Conservation (phyloP, 805 yeast species). For the Ogataea paradorogensis region DNA sequence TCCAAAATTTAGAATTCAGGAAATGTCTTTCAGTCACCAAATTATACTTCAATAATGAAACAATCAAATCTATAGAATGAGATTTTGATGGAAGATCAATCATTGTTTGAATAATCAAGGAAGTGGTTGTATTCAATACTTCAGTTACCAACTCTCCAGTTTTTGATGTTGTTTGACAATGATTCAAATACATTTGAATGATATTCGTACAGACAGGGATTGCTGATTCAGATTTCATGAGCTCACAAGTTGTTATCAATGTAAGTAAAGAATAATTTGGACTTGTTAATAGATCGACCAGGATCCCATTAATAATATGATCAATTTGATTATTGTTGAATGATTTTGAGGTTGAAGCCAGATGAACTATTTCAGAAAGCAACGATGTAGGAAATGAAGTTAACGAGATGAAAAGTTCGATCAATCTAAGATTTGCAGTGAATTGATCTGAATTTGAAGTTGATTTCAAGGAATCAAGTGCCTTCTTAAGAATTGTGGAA, state of each 20-base stretch:
- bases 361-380: slow-evolving; percentile 10
- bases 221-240: slow-evolving; percentile 15
- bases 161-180: slow-evolving; percentile 7
- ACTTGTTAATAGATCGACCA: slow-evolving; percentile 15
- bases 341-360: slow-evolving; percentile 17
- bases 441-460: slow-evolving; percentile 16
- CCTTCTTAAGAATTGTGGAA: slow-evolving; percentile 5
- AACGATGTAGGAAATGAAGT: slow-evolving; percentile 18
- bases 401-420: slow-evolving; percentile 14
- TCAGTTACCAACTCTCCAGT: slow-evolving; percentile 15
- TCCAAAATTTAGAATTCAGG: slow-evolving; percentile 13
- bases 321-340: slow-evolving; percentile 11
- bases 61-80: not conserved
- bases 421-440: slow-evolving; percentile 13
- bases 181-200: slow-evolving; percentile 14
- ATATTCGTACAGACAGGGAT: slow-evolving; percentile 22
- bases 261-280: slow-evolving; percentile 12
- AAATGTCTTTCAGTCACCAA: slow-evolving; percentile 2
- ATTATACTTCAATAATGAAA: not conserved
- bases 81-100: too few species aligned
- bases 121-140: slow-evolving; percentile 18
- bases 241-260: slow-evolving; percentile 19
- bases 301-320: slow-evolving; percentile 7
- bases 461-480: slow-evolving; percentile 13
- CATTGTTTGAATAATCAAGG: slow-evolving; percentile 14